Evolutionary conservation across 805 yeast species (phyloP).

Genomic region (Kodamaea neixiangensis): DNA sequence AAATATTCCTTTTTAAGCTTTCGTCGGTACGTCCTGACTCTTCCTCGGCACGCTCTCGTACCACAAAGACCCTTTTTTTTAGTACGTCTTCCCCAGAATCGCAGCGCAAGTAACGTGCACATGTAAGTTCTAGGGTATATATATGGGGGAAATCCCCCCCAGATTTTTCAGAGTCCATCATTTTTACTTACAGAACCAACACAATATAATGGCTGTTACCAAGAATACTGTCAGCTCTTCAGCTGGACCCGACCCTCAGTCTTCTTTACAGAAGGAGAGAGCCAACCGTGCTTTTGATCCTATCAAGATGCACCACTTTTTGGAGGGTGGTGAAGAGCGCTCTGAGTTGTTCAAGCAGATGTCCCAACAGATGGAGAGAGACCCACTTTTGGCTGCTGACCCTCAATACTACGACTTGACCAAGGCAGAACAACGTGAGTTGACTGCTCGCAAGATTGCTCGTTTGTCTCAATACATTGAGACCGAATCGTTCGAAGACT

Average conservation of each 20-base stretch:
- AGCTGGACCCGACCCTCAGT: slow-evolving; percentile 32
- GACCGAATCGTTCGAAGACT: slow-evolving; percentile 42
- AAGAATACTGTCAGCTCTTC: slow-evolving; percentile 13
- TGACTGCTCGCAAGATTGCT: slow-evolving; percentile 61
- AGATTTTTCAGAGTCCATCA: not conserved
- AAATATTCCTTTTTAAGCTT: not conserved
- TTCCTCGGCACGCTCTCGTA: slow-evolving; percentile 6
- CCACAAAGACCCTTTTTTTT: slow-evolving; percentile 4
- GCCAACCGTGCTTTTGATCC: slow-evolving; percentile 37
- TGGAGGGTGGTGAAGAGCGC: slow-evolving; percentile 54
- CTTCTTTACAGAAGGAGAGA: slow-evolving; percentile 47
- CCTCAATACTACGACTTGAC: slow-evolving; percentile 58
- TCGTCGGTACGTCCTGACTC: not conserved
- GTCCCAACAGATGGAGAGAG: slow-evolving; percentile 62
- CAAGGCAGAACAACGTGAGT: slow-evolving; percentile 58
- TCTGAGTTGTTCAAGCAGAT: slow-evolving; percentile 50
- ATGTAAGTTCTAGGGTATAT: slow-evolving; percentile 9
- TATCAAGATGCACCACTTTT: slow-evolving; percentile 48
- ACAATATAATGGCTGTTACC: slow-evolving; percentile 10
- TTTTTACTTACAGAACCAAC: not conserved
- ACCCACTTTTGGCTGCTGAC: slow-evolving; percentile 60
- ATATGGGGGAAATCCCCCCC: slow-evolving; percentile 7
- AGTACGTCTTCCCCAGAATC: slow-evolving; percentile 6
- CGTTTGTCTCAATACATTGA: slow-evolving; percentile 65
- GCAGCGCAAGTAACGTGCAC: slow-evolving; percentile 5